phyloP scores from a whole-genome alignment of 78 protist genomes.

The Mastigamoeba balamuthi region DNA sequence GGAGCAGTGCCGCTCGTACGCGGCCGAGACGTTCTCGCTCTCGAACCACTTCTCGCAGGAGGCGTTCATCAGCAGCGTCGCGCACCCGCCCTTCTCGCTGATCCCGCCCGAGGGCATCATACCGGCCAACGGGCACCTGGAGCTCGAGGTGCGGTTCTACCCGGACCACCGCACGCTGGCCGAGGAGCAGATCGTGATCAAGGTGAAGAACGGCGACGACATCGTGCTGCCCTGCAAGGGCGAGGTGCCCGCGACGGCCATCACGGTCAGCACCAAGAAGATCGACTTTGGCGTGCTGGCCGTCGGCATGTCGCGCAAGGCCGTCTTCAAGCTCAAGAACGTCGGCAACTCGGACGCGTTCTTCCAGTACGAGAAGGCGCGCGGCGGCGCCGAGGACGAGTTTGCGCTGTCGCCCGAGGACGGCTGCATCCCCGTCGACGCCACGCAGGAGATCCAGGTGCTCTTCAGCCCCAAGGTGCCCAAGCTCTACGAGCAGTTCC shows the following conservation, averaged over 20 bases:
- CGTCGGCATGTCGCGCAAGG: conserved; percentile 1
- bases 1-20: not conserved
- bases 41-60: not conserved
- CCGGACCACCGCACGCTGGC: not conserved
- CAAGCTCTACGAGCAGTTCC: not conserved
- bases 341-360: not conserved
- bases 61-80: not conserved
- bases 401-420: not conserved
- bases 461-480: not conserved
- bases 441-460: not conserved
- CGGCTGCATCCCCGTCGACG: conserved; percentile 7
- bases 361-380: not conserved
- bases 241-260: too few relatives aligned
- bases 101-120: not conserved
- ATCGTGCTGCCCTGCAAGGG: conserved; percentile 2
- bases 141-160: not conserved
- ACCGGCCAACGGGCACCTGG: not conserved
- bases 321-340: not conserved
- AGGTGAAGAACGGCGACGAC: conserved; percentile 22
- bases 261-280: not conserved
- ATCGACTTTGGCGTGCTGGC: conserved; percentile 22
- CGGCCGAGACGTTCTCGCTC: not conserved
- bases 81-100: not conserved
- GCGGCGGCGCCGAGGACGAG: not conserved
- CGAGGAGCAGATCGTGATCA: not conserved